A percentile compares a stretch with the other conserved stretches of the same genome.
Conservation (phyloP, 495 filamentous ascomycete species). For the Diplogelasinospora grovesii region DNA sequence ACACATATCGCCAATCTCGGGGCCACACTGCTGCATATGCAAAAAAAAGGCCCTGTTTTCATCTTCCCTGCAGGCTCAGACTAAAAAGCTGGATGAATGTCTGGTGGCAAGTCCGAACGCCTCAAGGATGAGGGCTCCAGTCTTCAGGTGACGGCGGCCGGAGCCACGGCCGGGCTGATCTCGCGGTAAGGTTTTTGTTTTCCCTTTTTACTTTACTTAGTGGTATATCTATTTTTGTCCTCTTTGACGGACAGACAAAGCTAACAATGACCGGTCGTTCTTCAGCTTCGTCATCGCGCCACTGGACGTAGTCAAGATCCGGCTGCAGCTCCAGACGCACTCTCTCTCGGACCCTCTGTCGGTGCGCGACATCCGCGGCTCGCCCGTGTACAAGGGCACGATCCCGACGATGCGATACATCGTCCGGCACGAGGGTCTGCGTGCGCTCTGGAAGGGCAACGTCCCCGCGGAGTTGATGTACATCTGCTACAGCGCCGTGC, state of each 20-base stretch:
- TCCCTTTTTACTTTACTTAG: slow-evolving; percentile 58
- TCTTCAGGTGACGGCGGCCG: slow-evolving; percentile 74
- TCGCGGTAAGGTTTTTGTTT: no score
- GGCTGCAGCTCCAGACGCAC: slow-evolving; percentile 84
- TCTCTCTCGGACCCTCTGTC: slow-evolving; percentile 64
- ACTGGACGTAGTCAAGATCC: slow-evolving; percentile 93
- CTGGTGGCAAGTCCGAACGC: slow-evolving; percentile 42
- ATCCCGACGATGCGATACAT: slow-evolving; percentile 71
- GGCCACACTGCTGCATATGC: not conserved
- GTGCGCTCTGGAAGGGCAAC: slow-evolving; percentile 96
- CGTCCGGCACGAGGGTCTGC: slow-evolving; percentile 68
- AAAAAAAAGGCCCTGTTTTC: not conserved
- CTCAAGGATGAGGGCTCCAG: slow-evolving; percentile 93
- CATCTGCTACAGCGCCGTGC: slow-evolving; percentile 75
- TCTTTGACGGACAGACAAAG: no score
- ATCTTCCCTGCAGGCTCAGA: not conserved
- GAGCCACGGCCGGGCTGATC: slow-evolving; percentile 80
- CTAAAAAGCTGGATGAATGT: slow-evolving; percentile 33
- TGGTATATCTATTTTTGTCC: not conserved
- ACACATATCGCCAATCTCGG: not conserved
- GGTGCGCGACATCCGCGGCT: slow-evolving; percentile 39
- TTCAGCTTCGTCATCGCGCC: slow-evolving; percentile 80
- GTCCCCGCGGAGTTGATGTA: slow-evolving; percentile 92
- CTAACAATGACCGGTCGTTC: no score
- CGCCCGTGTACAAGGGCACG: slow-evolving; percentile 74